Base-by-base conservation (phyloP, 2,329 filamentous ascomycete species). In the Leptographium galeiforme region DNA sequence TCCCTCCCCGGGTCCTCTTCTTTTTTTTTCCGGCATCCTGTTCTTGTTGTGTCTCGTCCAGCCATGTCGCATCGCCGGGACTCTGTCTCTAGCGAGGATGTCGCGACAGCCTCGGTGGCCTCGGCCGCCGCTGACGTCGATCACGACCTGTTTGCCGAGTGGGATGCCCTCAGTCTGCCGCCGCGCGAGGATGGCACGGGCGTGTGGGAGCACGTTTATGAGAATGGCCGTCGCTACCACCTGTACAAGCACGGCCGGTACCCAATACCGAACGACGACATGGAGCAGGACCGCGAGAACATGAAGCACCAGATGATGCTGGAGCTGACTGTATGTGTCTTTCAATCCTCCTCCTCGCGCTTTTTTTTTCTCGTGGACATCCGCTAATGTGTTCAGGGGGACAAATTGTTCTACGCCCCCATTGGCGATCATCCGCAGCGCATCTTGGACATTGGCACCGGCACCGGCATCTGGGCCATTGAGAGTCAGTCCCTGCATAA, bases 381-480 rank as follows among this genome's bases (percentile, higher is more conserved):
- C 25, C 14, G 25, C 52, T 32, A 8, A 12, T 19, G 46, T 8
- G 47, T 25, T 25, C 13, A 71, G 63, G 62, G 65, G 16, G 69
- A 70, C 3, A 66, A 66, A 38, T 63, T 73, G 16, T 70, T 70
- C 53, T 62, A 66, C 39, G 64, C 70, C 2, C 69, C 70, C 8
- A 64, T 74, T 33, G 67, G 65, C 8, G 61, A 67, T 12, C 55
- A 65, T 18, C 70, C 70, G 0, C 63, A 70, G 39, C 71, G 66
- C 50, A 71, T 76, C 36, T 62, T 75, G 13, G 72, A 75, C 45
- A 62, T 76, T 10, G 74, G 75, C 14, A 77, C 75, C 1, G 74
- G 75, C 5, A 75, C 70, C 12, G 55, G 57, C 19, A 55, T 57
- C 48, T 59, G 57, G 57, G 57, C 76, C 1, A 73, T 81, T 50